phyloP scores from a whole-genome alignment of 352 stramenopile species.

The Pythium aristosporum region DNA sequence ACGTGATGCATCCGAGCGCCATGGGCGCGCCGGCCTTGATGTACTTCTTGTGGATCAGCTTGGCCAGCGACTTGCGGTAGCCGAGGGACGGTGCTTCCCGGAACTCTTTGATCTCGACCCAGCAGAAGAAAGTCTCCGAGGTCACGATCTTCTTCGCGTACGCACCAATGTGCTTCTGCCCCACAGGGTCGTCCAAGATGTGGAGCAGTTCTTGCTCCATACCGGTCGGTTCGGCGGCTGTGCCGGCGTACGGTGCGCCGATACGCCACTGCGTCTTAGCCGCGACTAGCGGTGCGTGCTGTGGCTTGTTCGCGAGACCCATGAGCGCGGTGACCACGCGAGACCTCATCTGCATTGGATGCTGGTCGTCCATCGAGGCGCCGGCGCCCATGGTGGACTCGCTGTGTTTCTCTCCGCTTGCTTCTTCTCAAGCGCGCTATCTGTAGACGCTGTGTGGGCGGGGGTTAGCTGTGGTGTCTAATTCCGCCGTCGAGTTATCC shows the following conservation, averaged over 20 bases:
- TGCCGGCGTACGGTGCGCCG: constrained; percentile 45
- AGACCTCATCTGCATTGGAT: constrained; percentile 41
- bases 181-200: constrained; percentile 75
- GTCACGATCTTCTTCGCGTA: constrained; percentile 86
- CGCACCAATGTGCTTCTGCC: constrained; percentile 76
- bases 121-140: constrained; percentile 84
- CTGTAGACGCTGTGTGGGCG: background rate
- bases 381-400: constrained; percentile 33
- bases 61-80: constrained; percentile 72
- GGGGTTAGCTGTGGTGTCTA: background rate
- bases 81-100: constrained; percentile 58
- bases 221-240: constrained; percentile 42
- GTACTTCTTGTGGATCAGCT: constrained; percentile 87
- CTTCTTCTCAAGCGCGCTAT: background rate
- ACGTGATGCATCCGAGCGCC: constrained; percentile 73
- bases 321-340: constrained; percentile 50
- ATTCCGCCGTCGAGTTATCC: background rate
- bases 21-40: constrained; percentile 75
- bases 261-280: constrained; percentile 84
- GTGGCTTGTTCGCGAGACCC: constrained; percentile 56
- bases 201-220: constrained; percentile 70
- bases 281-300: constrained; percentile 66
- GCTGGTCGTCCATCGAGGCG: constrained; percentile 38
- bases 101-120: constrained; percentile 87
- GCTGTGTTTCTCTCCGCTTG: background rate